phyloP scores from a whole-genome alignment of 495 filamentous ascomycete genomes.

The Pyrenopolyporus hunteri region DNA sequence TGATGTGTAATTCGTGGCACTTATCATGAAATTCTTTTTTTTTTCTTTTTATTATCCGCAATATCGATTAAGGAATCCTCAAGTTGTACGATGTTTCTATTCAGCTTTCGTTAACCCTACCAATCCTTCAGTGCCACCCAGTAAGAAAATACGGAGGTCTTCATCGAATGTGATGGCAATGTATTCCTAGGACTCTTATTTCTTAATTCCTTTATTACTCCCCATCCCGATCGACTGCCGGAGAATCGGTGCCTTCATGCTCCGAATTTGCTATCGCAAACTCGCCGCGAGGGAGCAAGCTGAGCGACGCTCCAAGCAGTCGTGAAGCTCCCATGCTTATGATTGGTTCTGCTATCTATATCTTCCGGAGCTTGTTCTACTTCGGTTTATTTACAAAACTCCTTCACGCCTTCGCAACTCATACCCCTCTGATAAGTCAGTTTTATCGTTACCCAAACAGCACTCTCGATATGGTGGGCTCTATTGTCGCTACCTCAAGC shows the following conservation, averaged over 20 bases:
- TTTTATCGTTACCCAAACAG: constrained; percentile 3
- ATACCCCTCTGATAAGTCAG: constrained; percentile 2
- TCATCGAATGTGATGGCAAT: neutral
- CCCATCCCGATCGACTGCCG: constrained; percentile 1
- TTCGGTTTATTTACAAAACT: neutral
- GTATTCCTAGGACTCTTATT: neutral
- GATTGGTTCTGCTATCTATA: constrained; percentile 18
- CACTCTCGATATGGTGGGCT: constrained; percentile 17
- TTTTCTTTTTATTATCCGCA: neutral
- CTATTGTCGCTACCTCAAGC: constrained; percentile 13
- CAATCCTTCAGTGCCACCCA: constrained; percentile 17
- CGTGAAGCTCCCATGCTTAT: neutral
- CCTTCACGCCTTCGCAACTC: constrained; percentile 5
- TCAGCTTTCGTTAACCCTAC: constrained; percentile 37
- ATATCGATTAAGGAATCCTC: no score
- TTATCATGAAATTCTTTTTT: no score
- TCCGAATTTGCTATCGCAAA: constrained; percentile 13
- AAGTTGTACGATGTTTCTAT: neutral
- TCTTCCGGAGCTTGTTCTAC: neutral
- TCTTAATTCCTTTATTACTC: neutral
- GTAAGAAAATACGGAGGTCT: neutral
- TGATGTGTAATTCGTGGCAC: no score
- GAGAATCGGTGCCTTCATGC: constrained; percentile 7
- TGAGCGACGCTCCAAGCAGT: constrained; percentile 5
- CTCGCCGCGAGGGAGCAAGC: constrained; percentile 1